Percentiles rank a stretch among this genome's conserved stretches.
Evolutionary conservation across 1,139 yeast genomes (phyloP).

Genomic region (Lipomyces yarrowii): DNA sequence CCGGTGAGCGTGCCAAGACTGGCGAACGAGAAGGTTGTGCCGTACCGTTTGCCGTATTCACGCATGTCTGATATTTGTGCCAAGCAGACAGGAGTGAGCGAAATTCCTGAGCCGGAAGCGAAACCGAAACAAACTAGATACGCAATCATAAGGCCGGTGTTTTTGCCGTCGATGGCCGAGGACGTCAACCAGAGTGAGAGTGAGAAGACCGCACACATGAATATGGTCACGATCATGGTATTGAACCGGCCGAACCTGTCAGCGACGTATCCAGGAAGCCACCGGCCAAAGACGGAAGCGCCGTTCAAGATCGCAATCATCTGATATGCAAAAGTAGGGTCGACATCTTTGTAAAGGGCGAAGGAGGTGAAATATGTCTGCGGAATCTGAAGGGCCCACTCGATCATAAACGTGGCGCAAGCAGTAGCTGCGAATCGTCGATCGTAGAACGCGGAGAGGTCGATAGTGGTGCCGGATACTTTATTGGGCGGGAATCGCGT

Average conservation of each 20-base stretch:
- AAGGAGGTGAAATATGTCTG: slow-evolving; percentile 44
- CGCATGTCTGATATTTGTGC: slow-evolving; percentile 56
- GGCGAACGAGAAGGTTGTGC: slow-evolving; percentile 54
- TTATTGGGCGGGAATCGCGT: slow-evolving; percentile 28
- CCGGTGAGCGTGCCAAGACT: slow-evolving; percentile 56
- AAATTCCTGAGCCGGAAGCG: slow-evolving; percentile 50
- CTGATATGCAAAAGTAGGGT: slow-evolving; percentile 33
- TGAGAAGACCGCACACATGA: slow-evolving; percentile 37
- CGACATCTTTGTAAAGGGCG: slow-evolving; percentile 37
- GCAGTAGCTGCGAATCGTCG: slow-evolving; percentile 39
- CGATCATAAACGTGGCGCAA: slow-evolving; percentile 41
- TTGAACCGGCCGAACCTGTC: slow-evolving; percentile 53
- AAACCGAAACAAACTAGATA: slow-evolving; percentile 56
- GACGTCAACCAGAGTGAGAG: slow-evolving; percentile 40
- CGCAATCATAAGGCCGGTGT: slow-evolving; percentile 37
- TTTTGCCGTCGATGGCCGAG: slow-evolving; percentile 21
- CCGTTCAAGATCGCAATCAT: slow-evolving; percentile 55
- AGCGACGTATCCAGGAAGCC: slow-evolving; percentile 53
- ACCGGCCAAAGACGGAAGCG: slow-evolving; percentile 53
- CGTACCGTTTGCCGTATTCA: slow-evolving; percentile 60
- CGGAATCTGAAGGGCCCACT: slow-evolving; percentile 43
- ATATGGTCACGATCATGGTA: slow-evolving; percentile 43
- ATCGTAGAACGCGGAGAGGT: slow-evolving; percentile 38
- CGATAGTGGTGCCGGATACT: slow-evolving; percentile 24
- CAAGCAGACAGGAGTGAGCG: slow-evolving; percentile 48